Evolutionary conservation across 306 rosid species (phyloP), one percentile per base, ranked within the genome.

Genomic region (Hylodesmum podocarpum): DNA sequence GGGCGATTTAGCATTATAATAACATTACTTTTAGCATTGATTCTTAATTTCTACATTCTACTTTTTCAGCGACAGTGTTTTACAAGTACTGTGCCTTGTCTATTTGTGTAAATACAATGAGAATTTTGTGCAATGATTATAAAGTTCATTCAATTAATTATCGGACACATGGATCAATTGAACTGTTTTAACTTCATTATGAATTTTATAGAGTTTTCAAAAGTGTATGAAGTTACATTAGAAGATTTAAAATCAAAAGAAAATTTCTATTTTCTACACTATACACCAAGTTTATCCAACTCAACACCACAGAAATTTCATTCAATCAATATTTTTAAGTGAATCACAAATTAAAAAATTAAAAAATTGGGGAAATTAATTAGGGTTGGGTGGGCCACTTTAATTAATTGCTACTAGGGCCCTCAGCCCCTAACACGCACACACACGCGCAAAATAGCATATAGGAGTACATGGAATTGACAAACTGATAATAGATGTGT

Each of bases 381-480:
- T 10, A 47, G 44, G 75, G 66, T 39, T 44, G 65, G 64, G 39
- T 51, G 71, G 65, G 65, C 80, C 80, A 85, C 76, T 66, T 40
- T 19, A 51, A 51, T 21, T 51, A n/a, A n/a, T n/a, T n/a, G n/a
- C n/a, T n/a, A n/a, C n/a, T n/a, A n/a, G n/a, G n/a, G n/a, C n/a
- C n/a, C n/a, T n/a, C n/a, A n/a, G n/a, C n/a, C n/a, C n/a, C n/a
- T n/a, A n/a, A n/a, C n/a, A n/a, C n/a, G n/a, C n/a, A n/a, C n/a
- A n/a, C n/a, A 3, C 1, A 16, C 11, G 9, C 6, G 15, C 3
- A 44, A 19, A 27, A 24, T 46, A 54, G 57, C 7, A 49, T 46
- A 70, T 55, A n/a, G n/a, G n/a, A n/a, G n/a, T n/a, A 41, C 12
- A 43, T 10, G 66, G 77, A 77, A 76, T 66, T 73, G 80, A 83